phyloP scores from a whole-genome alignment of 163 green algal species.

The Trebouxia gelatinosa region DNA sequence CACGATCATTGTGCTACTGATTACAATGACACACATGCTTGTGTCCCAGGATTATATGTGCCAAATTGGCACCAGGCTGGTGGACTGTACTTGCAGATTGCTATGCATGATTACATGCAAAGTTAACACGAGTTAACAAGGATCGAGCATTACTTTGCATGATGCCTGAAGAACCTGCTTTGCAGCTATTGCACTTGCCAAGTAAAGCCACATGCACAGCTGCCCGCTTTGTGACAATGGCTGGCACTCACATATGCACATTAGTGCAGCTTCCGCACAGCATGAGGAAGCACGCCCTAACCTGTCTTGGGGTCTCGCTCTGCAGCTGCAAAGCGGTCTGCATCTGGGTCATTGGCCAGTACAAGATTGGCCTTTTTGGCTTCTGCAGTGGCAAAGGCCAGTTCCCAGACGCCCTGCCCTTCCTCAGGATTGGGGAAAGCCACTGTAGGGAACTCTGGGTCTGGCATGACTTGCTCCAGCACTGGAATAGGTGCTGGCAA shows the following conservation, averaged over 20 bases:
- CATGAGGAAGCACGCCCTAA: neutral
- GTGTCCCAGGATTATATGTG: too few relatives aligned
- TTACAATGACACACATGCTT: too few relatives aligned
- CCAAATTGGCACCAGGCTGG: too few relatives aligned
- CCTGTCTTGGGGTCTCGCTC: neutral
- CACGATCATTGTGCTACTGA: too few relatives aligned
- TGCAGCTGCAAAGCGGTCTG: constrained; percentile 13
- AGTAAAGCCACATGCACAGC: too few relatives aligned
- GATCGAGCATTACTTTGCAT: too few relatives aligned
- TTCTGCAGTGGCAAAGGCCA: constrained; percentile 55
- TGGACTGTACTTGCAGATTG: too few relatives aligned
- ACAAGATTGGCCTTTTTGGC: constrained; percentile 44
- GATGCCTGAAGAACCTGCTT: too few relatives aligned
- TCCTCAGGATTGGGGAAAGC: constrained; percentile 80
- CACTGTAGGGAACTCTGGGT: constrained; percentile 78
- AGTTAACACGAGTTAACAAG: too few relatives aligned
- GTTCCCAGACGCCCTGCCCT: constrained; percentile 63
- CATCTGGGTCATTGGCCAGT: constrained; percentile 78
- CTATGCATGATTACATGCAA: too few relatives aligned
- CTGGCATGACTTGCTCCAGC: constrained; percentile 53
- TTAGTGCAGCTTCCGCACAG: neutral
- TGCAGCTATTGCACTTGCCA: too few relatives aligned
- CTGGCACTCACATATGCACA: neutral
- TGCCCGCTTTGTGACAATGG: too few relatives aligned
- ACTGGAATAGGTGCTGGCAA: constrained; percentile 57